A percentile compares a stretch with the other conserved stretches of the same genome.
phyloP scores from a whole-genome alignment of 805 yeast species.

The Kazachstania africana region DNA sequence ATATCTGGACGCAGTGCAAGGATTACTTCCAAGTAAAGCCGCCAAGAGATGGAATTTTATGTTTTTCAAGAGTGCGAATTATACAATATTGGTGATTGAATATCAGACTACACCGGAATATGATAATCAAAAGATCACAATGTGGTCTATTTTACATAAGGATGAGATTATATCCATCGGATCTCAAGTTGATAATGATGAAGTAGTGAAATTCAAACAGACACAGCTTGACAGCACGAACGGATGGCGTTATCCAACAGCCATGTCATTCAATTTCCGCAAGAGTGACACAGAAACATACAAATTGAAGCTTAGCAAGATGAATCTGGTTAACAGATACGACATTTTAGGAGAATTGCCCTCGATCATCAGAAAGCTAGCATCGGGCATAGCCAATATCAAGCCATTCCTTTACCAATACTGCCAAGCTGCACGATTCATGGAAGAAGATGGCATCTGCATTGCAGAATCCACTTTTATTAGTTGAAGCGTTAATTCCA shows the following conservation, averaged over 20 bases:
- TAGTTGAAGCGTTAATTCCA: conserved; percentile 8
- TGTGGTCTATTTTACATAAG: conserved; percentile 34
- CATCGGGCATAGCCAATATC: conserved; percentile 71
- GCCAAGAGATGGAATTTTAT: conserved; percentile 82
- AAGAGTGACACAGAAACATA: conserved; percentile 9
- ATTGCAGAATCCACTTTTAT: conserved; percentile 77
- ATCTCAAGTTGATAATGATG: conserved; percentile 45
- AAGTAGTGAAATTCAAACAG: conserved; percentile 24
- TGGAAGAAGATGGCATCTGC: conserved; percentile 50
- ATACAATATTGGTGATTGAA: conserved; percentile 71
- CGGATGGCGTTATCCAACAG: conserved; percentile 70
- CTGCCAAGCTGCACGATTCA: conserved; percentile 45
- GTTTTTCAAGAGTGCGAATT: conserved; percentile 56
- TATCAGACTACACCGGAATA: conserved; percentile 73
- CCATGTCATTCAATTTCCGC: conserved; percentile 26
- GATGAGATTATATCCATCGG: conserved; percentile 37
- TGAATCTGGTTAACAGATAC: conserved; percentile 60
- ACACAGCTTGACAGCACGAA: conserved; percentile 44
- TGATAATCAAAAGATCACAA: conserved; percentile 30
- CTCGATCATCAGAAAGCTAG: conserved; percentile 63
- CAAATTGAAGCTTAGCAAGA: conserved; percentile 33
- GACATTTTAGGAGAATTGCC: conserved; percentile 89
- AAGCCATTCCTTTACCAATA: conserved; percentile 79
- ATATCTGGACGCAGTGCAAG: conserved; percentile 83
- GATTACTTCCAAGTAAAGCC: conserved; percentile 87